Evolutionary conservation across 2,329 filamentous ascomycete genomes (phyloP), one percentile per base, ranked within the genome.

Genomic region (Penicillium sp.): DNA sequence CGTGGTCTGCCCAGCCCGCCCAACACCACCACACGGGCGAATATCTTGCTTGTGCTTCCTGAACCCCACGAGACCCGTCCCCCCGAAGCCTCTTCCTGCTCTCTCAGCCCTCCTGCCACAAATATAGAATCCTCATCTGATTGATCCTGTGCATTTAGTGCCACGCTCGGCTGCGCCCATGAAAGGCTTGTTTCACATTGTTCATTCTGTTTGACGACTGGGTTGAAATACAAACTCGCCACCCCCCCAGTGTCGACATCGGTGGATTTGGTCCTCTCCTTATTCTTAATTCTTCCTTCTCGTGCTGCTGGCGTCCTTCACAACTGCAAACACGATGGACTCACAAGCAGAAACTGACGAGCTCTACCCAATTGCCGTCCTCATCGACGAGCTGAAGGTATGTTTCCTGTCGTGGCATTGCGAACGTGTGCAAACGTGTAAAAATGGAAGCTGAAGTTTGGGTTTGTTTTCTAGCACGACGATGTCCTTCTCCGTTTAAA

Each of bases 311-410:
- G 46, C 63, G 47, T 60, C 61, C 55, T 63, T 59, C 60, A 50
- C 64, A 56, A 57, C 68, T 70, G 50, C 56, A 58, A 74, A 78
- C 83, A 83, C 76, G 76, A 97, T 97, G 93, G 91, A 97, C 80
- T 88, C 88, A 79, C 83, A 87, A 76, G 90, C 88, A 78, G 86
- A 93, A 81, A 95, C 88, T 77, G 94, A 99, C 80, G 95, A 97
- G 87, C 91, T 99, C 71, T 99, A 97, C 78, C 94, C 94, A 75
- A 99, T 99, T 82, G 94, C 95, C 72, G 94, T 99, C 66, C 87
- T 99, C 78, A 99, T 99, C 78, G 94, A 99, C 77, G 94, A 99
- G 85, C 84, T 99, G 71, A 99, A 97, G 90, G 92, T 96, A 84
- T 69, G 76, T 69, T 64, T 59, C 28, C 48, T n/a, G 21, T 33